Conservation (phyloP, 2,329 filamentous ascomycete genomes). For the Chaetoscypha palmicola region DNA sequence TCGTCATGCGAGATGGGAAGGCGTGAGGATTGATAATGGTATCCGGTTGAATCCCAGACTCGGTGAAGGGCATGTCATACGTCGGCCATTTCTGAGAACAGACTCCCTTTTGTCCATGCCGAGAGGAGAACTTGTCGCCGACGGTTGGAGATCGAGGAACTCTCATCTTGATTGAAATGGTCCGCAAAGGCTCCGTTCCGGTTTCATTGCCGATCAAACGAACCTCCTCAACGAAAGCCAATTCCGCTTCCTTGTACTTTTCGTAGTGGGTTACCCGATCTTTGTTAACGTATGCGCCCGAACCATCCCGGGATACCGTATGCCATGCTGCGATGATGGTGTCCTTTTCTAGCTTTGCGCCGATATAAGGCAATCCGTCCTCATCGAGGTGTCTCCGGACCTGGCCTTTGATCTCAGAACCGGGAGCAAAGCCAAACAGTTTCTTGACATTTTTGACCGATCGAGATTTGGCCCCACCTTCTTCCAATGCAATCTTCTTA, state of each 20-base stretch:
- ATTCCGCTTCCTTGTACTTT: constrained; percentile 90
- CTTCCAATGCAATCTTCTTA: constrained; percentile 80
- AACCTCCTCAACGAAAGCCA: constrained; percentile 86
- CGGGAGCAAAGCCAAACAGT: constrained; percentile 85
- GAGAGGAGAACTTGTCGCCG: constrained; percentile 97
- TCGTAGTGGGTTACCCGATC: constrained; percentile 82
- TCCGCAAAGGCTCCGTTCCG: constrained; percentile 76
- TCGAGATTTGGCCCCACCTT: constrained; percentile 60
- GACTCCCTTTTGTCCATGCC: constrained; percentile 97
- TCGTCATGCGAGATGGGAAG: constrained; percentile 99
- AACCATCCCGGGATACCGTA: constrained; percentile 73
- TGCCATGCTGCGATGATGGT: constrained; percentile 87
- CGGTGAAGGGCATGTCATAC: constrained; percentile 92
- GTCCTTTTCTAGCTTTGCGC: constrained; percentile 69
- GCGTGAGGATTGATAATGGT: constrained; percentile 99
- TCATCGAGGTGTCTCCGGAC: constrained; percentile 70
- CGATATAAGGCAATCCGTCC: constrained; percentile 79
- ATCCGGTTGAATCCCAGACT: constrained; percentile 93
- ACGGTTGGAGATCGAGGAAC: constrained; percentile 87
- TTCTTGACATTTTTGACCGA: constrained; percentile 66
- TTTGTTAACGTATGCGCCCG: constrained; percentile 72
- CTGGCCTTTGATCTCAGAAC: constrained; percentile 61
- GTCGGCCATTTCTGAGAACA: constrained; percentile 92
- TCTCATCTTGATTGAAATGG: constrained; percentile 86
- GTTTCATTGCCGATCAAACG: constrained; percentile 81